Percentiles rank a stretch among this genome's conserved stretches.
These are phyloP conservation scores for Castanospermum australe DNA, from an alignment of 306 rosid genomes.

Conservation along the genomic window DNA sequence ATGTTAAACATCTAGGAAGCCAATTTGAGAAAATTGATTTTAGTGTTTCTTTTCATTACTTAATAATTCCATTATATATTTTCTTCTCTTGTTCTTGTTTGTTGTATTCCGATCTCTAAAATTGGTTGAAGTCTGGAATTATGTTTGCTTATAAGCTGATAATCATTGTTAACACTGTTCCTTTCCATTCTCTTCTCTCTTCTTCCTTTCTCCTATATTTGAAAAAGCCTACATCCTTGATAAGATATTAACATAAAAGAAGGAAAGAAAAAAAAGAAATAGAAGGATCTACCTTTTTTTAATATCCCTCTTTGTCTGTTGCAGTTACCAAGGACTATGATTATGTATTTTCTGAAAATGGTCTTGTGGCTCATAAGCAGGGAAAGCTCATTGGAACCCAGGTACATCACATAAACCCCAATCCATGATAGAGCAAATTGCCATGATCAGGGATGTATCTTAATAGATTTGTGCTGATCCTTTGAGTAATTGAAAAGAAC, in stretches of 20 bases:
- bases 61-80: neutral
- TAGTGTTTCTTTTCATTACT: neutral
- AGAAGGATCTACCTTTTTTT: neutral
- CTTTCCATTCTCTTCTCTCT: neutral
- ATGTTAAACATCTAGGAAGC: neutral
- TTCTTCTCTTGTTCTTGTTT: neutral
- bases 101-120: neutral
- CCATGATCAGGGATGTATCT: neutral
- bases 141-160: neutral
- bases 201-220: neutral
- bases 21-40: slow-evolving; percentile 3
- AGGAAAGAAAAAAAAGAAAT: neutral
- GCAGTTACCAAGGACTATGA: slow-evolving; percentile 84
- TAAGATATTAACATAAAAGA: neutral
- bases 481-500: neutral
- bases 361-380: slow-evolving; percentile 89
- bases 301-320: slow-evolving; percentile 22
- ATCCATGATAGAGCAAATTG: slow-evolving; percentile 14
- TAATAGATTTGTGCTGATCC: slow-evolving; percentile 11
- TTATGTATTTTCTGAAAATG: slow-evolving; percentile 91
- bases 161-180: neutral
- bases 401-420: slow-evolving; percentile 45
- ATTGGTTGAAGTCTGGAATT: neutral
- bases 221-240: neutral
- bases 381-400: slow-evolving; percentile 79